Conservation (phyloP, 495 filamentous ascomycete genomes). For the Penicillium lagena region DNA sequence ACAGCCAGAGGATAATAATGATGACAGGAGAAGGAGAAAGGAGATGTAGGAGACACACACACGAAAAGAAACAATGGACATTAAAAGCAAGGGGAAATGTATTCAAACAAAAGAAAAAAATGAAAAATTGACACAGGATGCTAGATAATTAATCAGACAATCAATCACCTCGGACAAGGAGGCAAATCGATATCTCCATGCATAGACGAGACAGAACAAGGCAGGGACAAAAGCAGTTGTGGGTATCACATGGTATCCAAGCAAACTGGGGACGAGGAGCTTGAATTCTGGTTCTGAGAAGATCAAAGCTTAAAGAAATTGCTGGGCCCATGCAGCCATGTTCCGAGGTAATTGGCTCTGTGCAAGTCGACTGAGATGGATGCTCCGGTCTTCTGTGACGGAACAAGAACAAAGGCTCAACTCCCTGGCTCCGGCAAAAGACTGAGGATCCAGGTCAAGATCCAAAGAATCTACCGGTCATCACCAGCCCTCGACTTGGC, state of each 20-base stretch:
- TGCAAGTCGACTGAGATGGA: conserved; percentile 4
- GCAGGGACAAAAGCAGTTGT: conserved; percentile 28
- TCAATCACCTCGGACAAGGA: conserved; percentile 3
- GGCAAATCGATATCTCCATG: conserved; percentile 30
- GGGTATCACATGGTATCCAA: conserved; percentile 45
- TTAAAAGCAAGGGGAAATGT: conserved; percentile 30
- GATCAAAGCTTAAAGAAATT: conserved; percentile 9
- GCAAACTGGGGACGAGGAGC: conserved; percentile 20
- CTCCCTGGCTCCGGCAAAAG: too few relatives aligned
- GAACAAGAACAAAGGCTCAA: conserved; percentile 1
- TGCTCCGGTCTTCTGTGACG: conserved; percentile 10
- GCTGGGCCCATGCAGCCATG: neutral
- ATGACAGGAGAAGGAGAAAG: conserved; percentile 25
- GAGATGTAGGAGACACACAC: conserved; percentile 4
- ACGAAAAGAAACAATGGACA: conserved; percentile 15
- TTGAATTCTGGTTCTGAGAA: neutral
- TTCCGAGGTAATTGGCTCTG: too few relatives aligned
- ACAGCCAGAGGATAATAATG: conserved; percentile 33
- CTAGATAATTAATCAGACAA: conserved; percentile 30
- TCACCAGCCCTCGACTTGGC: conserved; percentile 69
- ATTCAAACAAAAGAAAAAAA: conserved; percentile 28
- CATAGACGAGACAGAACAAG: conserved; percentile 16
- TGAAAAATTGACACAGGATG: conserved; percentile 21
- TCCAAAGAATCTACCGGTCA: conserved; percentile 24
- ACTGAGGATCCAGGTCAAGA: too few relatives aligned